A percentile compares a stretch with the other conserved stretches of the same genome.
These are phyloP conservation scores for Backusella parvicylindrica DNA, from an alignment of 192 early-diverging fungal species.

Conservation along the genomic window DNA sequence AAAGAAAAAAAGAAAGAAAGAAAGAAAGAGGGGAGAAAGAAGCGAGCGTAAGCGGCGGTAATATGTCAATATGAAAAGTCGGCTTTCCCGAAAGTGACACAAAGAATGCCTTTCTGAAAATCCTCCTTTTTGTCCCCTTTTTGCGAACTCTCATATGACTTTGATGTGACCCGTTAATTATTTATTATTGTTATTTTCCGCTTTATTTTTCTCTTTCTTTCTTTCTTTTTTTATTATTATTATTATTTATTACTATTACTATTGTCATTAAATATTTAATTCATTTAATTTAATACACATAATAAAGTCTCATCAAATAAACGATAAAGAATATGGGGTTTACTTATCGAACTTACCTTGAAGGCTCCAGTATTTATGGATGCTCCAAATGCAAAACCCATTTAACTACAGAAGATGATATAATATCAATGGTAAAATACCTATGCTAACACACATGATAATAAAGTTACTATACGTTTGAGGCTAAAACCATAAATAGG, in stretches of 20 bases:
- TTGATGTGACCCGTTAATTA: constrained; percentile 7
- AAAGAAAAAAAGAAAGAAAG: not conserved
- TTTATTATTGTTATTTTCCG: not conserved
- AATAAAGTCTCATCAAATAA: not conserved
- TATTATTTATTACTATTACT: not conserved
- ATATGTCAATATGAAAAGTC: not conserved
- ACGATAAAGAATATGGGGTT: constrained; percentile 22
- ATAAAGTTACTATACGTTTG: not conserved
- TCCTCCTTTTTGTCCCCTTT: not conserved
- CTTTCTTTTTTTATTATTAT: not conserved
- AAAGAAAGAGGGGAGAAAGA: not conserved
- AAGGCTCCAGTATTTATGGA: constrained; percentile 24
- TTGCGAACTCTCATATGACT: not conserved
- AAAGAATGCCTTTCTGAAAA: not conserved
- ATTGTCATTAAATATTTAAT: no score
- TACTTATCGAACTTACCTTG: constrained; percentile 31
- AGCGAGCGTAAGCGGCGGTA: not conserved
- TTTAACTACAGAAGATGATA: constrained; percentile 20
- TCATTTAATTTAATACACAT: not conserved
- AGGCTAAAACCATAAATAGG: constrained; percentile 10
- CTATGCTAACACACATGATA: not conserved
- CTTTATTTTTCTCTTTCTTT: not conserved
- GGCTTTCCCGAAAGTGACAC: not conserved
- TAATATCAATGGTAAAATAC: constrained; percentile 23
- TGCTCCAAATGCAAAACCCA: constrained; percentile 26